Conservation (phyloP, 352 stramenopile species). For the Poterioochromonas sp. region DNA sequence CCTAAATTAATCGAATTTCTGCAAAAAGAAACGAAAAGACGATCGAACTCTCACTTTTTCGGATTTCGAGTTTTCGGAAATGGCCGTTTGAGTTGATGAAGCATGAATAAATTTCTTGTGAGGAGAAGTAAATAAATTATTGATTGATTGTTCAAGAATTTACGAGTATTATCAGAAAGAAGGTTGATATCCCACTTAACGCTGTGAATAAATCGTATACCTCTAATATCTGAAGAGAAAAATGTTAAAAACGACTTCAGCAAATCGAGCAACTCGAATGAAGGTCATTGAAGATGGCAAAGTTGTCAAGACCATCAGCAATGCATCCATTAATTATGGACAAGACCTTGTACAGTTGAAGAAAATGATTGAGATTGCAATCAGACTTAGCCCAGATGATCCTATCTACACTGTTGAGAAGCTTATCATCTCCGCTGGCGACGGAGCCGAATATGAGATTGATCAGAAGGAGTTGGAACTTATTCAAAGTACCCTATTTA, state of each 20-base stretch:
- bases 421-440: neutral
- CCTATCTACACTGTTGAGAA: constrained; percentile 15
- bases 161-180: too few relatives aligned
- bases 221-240: too few relatives aligned
- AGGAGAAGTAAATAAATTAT: too few relatives aligned
- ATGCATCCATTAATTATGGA: constrained; percentile 22
- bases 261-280: neutral
- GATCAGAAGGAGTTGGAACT: neutral
- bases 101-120: too few relatives aligned
- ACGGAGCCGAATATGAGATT: neutral
- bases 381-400: neutral
- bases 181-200: too few relatives aligned
- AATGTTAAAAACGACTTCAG: constrained; percentile 7
- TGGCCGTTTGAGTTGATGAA: too few relatives aligned
- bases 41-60: too few relatives aligned
- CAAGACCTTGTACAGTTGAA: neutral
- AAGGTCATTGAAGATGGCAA: neutral
- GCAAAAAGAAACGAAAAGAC: too few relatives aligned
- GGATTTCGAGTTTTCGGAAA: too few relatives aligned
- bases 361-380: constrained; percentile 22
- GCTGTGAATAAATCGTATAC: too few relatives aligned
- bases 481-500: neutral
- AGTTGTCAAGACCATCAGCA: neutral
- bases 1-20: too few relatives aligned
- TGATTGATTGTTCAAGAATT: too few relatives aligned